Conservation (phyloP, 345 rosid genomes). For the Aquilaria malaccensis region DNA sequence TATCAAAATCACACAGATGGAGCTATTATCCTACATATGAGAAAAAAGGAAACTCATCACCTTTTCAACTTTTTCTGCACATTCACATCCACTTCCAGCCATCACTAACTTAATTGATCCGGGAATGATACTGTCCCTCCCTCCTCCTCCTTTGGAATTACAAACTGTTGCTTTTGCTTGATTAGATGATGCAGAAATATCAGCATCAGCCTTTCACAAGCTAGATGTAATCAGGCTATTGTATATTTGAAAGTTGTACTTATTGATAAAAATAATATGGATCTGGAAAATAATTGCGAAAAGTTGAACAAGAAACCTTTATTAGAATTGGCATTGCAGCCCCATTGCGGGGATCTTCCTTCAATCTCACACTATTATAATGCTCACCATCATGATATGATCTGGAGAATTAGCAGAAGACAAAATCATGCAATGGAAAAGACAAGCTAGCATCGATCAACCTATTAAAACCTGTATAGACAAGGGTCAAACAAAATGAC, state of each 20-base stretch:
- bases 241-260: slow-evolving; percentile 11
- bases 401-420: slow-evolving; percentile 23
- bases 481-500: no score
- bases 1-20: background rate
- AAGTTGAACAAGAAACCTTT: slow-evolving; percentile 37
- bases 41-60: slow-evolving; percentile 24
- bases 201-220: slow-evolving; percentile 85
- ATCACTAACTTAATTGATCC: slow-evolving; percentile 64
- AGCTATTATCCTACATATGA: slow-evolving; percentile 1
- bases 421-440: background rate
- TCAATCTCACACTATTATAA: slow-evolving; percentile 72
- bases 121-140: slow-evolving; percentile 27
- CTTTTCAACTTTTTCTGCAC: slow-evolving; percentile 62
- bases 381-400: slow-evolving; percentile 97
- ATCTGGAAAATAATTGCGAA: slow-evolving; percentile 1
- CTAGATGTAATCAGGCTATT: slow-evolving; percentile 39
- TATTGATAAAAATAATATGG: slow-evolving; percentile 1
- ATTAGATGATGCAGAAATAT: slow-evolving; percentile 59
- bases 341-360: slow-evolving; percentile 66
- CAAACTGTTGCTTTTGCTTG: slow-evolving; percentile 49
- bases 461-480: background rate
- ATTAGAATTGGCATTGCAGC: slow-evolving; percentile 68
- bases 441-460: background rate
- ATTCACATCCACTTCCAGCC: slow-evolving; percentile 73
- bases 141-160: slow-evolving; percentile 37